A percentile compares a stretch with the other conserved stretches of the same genome.
Conservation (phyloP, 805 yeast genomes). For the Wickerhamiella azymoides region DNA sequence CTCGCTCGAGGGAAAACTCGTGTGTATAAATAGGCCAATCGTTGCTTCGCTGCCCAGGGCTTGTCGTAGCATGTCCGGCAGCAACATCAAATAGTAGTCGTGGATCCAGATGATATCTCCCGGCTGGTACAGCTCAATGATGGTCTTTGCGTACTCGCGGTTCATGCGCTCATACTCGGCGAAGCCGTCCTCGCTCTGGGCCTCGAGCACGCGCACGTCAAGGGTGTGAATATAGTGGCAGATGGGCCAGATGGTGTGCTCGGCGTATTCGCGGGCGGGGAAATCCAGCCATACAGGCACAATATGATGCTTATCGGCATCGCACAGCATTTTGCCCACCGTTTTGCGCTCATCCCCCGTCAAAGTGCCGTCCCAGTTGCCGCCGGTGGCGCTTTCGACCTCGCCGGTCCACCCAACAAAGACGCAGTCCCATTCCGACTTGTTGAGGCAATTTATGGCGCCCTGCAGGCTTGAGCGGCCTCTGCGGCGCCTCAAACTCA, state of each 20-base stretch:
- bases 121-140: constrained; percentile 56
- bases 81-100: constrained; percentile 68
- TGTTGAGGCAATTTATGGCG: constrained; percentile 44
- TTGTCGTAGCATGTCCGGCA: constrained; percentile 76
- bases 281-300: constrained; percentile 76
- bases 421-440: constrained; percentile 72
- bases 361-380: constrained; percentile 26
- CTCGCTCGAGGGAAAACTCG: constrained; percentile 93
- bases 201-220: constrained; percentile 19
- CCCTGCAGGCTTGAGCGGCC: constrained; percentile 82
- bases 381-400: constrained; percentile 28
- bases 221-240: constrained; percentile 69
- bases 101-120: constrained; percentile 92
- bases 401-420: constrained; percentile 96
- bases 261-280: constrained; percentile 72
- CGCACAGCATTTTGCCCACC: constrained; percentile 33
- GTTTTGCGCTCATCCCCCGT: constrained; percentile 39
- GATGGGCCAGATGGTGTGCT: constrained; percentile 83
- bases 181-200: constrained; percentile 60
- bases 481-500: constrained; percentile 37
- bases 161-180: constrained; percentile 80
- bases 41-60: constrained; percentile 48
- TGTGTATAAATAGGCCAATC: constrained; percentile 70
- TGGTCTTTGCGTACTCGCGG: constrained; percentile 74
- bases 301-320: constrained; percentile 12